Evolutionary conservation across 345 rosid genomes (phyloP), one percentile per base, ranked within the genome.

Genomic region (Syzygium aqueum): DNA sequence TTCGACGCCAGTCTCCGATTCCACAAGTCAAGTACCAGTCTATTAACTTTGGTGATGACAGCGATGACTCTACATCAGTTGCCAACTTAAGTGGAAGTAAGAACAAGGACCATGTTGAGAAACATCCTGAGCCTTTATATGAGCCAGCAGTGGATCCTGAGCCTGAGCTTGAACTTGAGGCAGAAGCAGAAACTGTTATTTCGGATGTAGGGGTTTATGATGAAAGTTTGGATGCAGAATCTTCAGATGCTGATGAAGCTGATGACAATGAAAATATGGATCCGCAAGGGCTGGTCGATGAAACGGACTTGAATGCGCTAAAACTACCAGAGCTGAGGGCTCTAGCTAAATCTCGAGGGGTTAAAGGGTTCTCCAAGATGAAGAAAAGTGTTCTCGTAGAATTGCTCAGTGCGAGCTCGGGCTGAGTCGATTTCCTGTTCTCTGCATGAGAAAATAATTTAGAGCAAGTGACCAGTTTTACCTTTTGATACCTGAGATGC

Each of bases 291-390:
- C 57, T 40, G 17, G 87, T 17, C 13, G 88, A 87, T 86, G 88
- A 87, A 0, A 88, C 65, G 56, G 94, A 95, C 87, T 89, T 97
- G 90, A 93, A 91, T 88, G 89, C 90, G 33, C 37, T 95, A 91
- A 97, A 97, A 94, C 88, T 95, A 27, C 56, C 90, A 6, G 98
- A 94, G 88, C 93, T 97, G 86, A 94, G 95, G 89, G 93, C 91
- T 86, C 84, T 96, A 80, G 99, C 99, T 51, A 97, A 95, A 86
- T 90, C 97, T 73, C 93, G 94, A 3, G 96, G 99, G 40, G n/a
- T 96, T 85, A 97, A 93, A 89, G 97, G 97, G 89, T 90, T 89
- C 89, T 96, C 98, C 15, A 97, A 92, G 94, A 93, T 96, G 98
- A 97, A 96, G 92, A 97, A 96, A 90, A 88, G 89, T 6, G 93